These are phyloP conservation scores for Trichoderma hamatum DNA, from an alignment of 2,329 filamentous ascomycete species.

Conservation along the genomic window DNA sequence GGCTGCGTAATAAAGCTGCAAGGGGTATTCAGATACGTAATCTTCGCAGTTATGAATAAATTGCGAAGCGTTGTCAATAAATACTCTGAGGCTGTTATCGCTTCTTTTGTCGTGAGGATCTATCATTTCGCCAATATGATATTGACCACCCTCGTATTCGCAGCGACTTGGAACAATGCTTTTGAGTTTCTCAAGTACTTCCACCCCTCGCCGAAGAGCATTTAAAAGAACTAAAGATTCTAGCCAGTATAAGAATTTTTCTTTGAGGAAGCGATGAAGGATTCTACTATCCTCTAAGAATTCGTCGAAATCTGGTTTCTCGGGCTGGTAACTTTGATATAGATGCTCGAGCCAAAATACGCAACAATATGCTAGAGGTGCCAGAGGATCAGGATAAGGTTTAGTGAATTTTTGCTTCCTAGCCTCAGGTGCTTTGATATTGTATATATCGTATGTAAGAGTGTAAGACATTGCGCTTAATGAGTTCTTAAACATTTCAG, in stretches of 20 bases:
- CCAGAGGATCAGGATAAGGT: background rate
- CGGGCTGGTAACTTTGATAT: no score
- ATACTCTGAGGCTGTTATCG: background rate
- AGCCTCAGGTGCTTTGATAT: background rate
- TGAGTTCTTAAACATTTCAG: background rate
- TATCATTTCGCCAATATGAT: background rate
- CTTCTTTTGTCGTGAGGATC: background rate
- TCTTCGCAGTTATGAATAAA: background rate
- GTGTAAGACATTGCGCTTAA: background rate
- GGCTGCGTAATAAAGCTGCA: background rate
- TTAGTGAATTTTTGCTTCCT: accelerated
- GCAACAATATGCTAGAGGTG: background rate
- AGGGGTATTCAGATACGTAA: background rate
- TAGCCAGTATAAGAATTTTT: background rate
- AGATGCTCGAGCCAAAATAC: background rate
- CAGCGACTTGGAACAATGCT: background rate
- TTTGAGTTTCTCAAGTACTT: background rate
- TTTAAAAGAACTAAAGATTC: background rate
- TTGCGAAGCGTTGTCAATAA: background rate
- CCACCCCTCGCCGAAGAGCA: background rate
- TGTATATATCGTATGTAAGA: background rate
- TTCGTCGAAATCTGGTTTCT: background rate
- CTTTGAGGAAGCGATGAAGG: background rate
- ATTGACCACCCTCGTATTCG: no score
- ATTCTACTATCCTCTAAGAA: background rate